Evolutionary conservation across 192 early-diverging fungal genomes (phyloP), one percentile per base, ranked within the genome.

Genomic region (Linnemannia exigua): DNA sequence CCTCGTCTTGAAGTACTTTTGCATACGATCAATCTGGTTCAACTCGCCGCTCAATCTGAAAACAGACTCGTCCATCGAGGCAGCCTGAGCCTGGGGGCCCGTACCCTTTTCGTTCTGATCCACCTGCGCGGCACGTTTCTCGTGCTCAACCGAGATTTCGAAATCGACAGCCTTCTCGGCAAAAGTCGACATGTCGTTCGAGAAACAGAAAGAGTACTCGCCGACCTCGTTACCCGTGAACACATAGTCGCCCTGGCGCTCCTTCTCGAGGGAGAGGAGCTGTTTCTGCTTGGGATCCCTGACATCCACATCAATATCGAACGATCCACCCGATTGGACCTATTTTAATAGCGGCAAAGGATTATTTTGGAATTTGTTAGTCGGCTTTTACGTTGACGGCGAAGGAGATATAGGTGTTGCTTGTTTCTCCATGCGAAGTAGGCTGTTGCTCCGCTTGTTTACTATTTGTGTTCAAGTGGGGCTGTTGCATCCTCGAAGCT

Each of bases 191-290:
- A 98, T 95, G 48, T 92, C 92, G 83, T 99, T 99, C 79, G 94
- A 95, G 91, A 99, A 99, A 92, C 99, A 99, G 90, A 98, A 98
- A 6, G 95, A 91, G 88, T 98, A 97, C 88, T 99, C 99, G 77
- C 99, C 99, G 25, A 92, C 90, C 70, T 92, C 87, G 46, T 93
- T 93, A 19, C 97, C 96, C 4, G 95, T 95, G 83, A 99, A 97
- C 37, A 98, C 96, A 92, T 92, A 98, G 90, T 99, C 98, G 74
- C 96, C 97, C 81, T 99, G 97, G 67, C 96, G 95, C 87, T 98
- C 97, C 61, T 95, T 94, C 74, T 95, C 94, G 74, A 96, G 97
- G 47, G 83, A 85, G 72, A 98, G 87, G 38, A 99, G 79, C 72
- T 92, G 77, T 48, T 91, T 91, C 61, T 89, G 90, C 79, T 94